A percentile compares a stretch with the other conserved stretches of the same genome.
Conservation (phyloP, 1,284 basidiomycete species). For the Serendipita sp. region DNA sequence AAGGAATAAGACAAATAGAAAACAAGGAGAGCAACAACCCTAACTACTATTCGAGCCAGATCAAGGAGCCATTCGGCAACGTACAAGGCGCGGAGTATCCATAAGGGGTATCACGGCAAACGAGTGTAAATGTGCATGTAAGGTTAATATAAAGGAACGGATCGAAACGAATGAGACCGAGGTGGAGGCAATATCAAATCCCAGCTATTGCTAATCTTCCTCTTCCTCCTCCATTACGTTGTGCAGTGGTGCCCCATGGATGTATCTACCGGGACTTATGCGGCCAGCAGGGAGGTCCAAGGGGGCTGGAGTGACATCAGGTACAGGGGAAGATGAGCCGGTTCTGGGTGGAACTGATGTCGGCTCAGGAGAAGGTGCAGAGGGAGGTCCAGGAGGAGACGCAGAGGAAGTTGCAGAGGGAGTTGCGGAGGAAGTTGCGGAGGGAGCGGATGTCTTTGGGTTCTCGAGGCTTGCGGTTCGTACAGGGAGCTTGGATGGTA, state of each 20-base stretch:
- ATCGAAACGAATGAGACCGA: too few relatives aligned
- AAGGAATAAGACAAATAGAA: too few relatives aligned
- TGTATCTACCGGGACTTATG: constrained; percentile 57
- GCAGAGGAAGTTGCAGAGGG: constrained; percentile 8
- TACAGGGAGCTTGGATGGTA: constrained; percentile 18
- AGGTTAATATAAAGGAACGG: too few relatives aligned
- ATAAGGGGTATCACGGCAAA: too few relatives aligned
- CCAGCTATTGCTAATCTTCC: constrained; percentile 35
- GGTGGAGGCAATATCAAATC: too few relatives aligned
- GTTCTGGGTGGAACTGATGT: neutral
- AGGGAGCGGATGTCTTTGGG: constrained; percentile 13
- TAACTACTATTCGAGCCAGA: too few relatives aligned
- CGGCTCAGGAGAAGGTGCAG: constrained; percentile 3
- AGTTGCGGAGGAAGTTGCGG: constrained; percentile 7
- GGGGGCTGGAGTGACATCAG: constrained; percentile 11
- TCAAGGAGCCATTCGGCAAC: too few relatives aligned
- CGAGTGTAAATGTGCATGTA: too few relatives aligned
- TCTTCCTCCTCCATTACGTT: constrained; percentile 66
- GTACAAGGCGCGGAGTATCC: too few relatives aligned
- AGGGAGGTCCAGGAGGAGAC: constrained; percentile 11
- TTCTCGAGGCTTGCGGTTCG: constrained; percentile 10
- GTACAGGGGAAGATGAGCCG: constrained; percentile 17
- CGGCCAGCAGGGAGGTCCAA: constrained; percentile 31
- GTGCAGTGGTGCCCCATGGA: constrained; percentile 76
- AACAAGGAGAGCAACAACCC: too few relatives aligned